Conservation (phyloP, 1,284 basidiomycete genomes). For the Malassezia restricta region DNA sequence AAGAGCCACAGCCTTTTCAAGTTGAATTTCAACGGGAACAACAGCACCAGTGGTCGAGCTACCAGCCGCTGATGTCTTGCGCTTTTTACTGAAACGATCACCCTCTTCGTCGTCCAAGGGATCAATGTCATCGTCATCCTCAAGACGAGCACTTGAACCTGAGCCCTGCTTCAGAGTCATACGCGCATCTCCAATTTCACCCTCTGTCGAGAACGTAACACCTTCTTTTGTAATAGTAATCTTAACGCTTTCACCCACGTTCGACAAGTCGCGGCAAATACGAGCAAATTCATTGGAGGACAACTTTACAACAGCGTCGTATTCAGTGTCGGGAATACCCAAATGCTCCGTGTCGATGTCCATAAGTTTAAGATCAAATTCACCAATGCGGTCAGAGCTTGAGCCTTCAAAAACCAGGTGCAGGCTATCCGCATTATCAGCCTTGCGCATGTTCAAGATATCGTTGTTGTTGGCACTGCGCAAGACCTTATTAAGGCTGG, state of each 20-base stretch:
- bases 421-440: conserved; percentile 79
- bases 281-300: conserved; percentile 74
- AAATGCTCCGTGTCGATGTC: conserved; percentile 90
- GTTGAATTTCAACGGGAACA: conserved; percentile 38
- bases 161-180: conserved; percentile 68
- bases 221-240: conserved; percentile 96
- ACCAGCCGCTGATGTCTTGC: conserved; percentile 20
- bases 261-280: conserved; percentile 84
- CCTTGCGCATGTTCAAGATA: conserved; percentile 76
- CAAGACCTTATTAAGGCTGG: conserved; percentile 82
- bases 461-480: conserved; percentile 97
- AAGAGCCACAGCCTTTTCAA: conserved; percentile 65
- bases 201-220: conserved; percentile 81
- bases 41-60: conserved; percentile 40
- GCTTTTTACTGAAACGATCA: conserved; percentile 33
- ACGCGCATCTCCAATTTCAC: conserved; percentile 83
- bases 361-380: conserved; percentile 99
- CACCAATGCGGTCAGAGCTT: conserved; percentile 87
- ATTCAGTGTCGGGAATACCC: conserved; percentile 95
- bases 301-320: conserved; percentile 86
- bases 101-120: conserved; percentile 31
- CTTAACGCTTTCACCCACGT: conserved; percentile 83
- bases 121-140: conserved; percentile 39
- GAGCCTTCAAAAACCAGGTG: conserved; percentile 83
- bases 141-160: conserved; percentile 41